Evolutionary conservation across 495 filamentous ascomycete genomes (phyloP).

Genomic region (Penicillium crystallinum): DNA sequence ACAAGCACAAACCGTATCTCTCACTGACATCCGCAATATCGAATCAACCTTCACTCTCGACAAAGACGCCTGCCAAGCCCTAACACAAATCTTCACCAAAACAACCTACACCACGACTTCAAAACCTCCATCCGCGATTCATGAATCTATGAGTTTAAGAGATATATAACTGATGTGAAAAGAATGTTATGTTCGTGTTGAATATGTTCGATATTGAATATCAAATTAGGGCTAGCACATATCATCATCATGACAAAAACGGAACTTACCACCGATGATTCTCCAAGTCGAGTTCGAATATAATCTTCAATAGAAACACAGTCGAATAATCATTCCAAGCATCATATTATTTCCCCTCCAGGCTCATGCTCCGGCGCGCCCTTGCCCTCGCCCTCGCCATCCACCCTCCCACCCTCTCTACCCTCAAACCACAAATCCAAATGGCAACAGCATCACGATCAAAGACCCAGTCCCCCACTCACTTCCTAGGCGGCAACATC

Average conservation of each 20-base stretch:
- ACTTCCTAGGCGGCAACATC: constrained; percentile 4
- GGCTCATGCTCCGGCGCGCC: constrained; percentile 1
- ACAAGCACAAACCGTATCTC: too few relatives aligned
- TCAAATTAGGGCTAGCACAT: constrained; percentile 3
- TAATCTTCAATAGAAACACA: not conserved
- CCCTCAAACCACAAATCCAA: not conserved
- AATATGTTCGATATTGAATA: too few relatives aligned
- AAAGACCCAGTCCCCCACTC: not conserved
- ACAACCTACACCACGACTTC: too few relatives aligned
- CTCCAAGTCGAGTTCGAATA: not conserved
- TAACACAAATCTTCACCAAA: too few relatives aligned
- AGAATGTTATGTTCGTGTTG: too few relatives aligned
- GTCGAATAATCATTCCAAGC: not conserved
- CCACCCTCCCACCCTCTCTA: not conserved
- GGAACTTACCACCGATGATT: constrained; percentile 8
- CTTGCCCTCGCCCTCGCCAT: not conserved
- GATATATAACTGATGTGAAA: too few relatives aligned
- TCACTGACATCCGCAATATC: too few relatives aligned
- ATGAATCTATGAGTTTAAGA: too few relatives aligned
- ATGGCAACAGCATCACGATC: constrained; percentile 2
- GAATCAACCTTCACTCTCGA: too few relatives aligned
- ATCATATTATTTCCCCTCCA: not conserved
- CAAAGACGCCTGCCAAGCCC: too few relatives aligned
- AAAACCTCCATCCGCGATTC: too few relatives aligned
- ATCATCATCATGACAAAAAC: constrained; percentile 14